Percentiles rank a stretch among this genome's conserved stretches.
Evolutionary conservation across 305 asterid genomes (phyloP).

Genomic region (Solanum hybrid): DNA sequence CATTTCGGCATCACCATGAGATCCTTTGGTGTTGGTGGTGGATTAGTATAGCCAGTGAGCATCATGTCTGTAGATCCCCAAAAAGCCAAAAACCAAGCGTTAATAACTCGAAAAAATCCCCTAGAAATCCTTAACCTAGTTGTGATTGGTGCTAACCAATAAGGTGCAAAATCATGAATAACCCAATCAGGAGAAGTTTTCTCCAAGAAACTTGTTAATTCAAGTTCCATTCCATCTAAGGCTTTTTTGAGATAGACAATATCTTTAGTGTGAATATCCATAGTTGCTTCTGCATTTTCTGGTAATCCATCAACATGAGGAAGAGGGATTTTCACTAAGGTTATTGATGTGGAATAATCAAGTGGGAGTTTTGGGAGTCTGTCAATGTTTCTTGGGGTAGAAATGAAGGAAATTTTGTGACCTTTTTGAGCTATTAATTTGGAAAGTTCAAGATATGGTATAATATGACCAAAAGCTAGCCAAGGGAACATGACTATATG

Average conservation of each 20-base stretch:
- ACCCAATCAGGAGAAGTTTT: constrained; percentile 16
- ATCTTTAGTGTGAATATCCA: constrained; percentile 11
- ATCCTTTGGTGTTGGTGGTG: neutral
- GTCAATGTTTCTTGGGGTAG: constrained; percentile 24
- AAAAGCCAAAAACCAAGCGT: constrained; percentile 1
- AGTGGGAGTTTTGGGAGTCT: constrained; percentile 22
- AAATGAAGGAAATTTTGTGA: constrained; percentile 24
- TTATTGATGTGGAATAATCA: neutral
- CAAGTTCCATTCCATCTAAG: constrained; percentile 14
- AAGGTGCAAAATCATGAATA: constrained; percentile 13
- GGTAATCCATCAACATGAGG: constrained; percentile 13
- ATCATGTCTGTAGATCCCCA: neutral
- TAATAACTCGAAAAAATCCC: neutral
- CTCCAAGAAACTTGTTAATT: constrained; percentile 7
- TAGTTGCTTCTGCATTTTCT: constrained; percentile 22
- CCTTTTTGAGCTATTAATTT: constrained; percentile 25
- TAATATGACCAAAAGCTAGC: constrained; percentile 29
- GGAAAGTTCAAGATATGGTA: constrained; percentile 23
- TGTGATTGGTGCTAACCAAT: constrained; percentile 8
- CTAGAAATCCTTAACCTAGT: constrained; percentile 7
- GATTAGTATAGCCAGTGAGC: neutral
- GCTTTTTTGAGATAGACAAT: constrained; percentile 20
- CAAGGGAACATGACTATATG: constrained; percentile 21
- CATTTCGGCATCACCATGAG: neutral
- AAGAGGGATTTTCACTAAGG: constrained; percentile 8